phyloP scores from a whole-genome alignment of 179 eudicot genomes.

The Gypsophila paniculata region DNA sequence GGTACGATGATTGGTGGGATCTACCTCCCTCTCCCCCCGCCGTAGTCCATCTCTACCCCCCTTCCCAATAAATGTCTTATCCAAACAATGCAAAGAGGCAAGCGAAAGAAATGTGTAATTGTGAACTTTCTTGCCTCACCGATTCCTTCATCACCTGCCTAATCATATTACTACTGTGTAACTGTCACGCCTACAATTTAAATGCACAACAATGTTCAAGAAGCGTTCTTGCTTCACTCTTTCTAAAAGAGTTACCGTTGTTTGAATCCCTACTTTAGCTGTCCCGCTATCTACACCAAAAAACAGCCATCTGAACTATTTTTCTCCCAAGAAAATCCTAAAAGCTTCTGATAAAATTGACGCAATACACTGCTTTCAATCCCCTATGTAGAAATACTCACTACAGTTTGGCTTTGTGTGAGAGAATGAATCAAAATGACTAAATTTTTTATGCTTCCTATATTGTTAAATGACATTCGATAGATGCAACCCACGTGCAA shows the following conservation, averaged over 20 bases:
- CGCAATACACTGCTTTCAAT: background rate
- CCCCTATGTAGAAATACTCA: background rate
- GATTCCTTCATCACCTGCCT: background rate
- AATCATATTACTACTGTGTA: background rate
- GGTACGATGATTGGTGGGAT: too few species aligned
- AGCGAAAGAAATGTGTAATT: background rate
- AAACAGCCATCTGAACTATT: background rate
- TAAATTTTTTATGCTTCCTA: background rate
- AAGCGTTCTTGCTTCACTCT: conserved; percentile 5
- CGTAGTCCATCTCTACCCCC: too few species aligned
- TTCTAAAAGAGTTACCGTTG: background rate
- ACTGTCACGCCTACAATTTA: background rate
- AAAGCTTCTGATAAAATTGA: background rate
- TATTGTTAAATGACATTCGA: background rate
- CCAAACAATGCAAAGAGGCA: background rate
- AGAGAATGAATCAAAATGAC: background rate
- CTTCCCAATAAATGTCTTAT: too few species aligned
- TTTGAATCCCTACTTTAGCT: background rate
- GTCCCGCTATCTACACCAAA: background rate
- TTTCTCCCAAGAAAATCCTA: background rate
- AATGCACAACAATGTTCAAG: background rate
- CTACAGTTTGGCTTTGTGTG: background rate
- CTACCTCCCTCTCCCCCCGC: too few species aligned
- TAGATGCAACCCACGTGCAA: background rate
- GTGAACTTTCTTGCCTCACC: background rate